Evolutionary conservation across 768 basidiomycete species (phyloP).

Genomic region (Suillus lakei): DNA sequence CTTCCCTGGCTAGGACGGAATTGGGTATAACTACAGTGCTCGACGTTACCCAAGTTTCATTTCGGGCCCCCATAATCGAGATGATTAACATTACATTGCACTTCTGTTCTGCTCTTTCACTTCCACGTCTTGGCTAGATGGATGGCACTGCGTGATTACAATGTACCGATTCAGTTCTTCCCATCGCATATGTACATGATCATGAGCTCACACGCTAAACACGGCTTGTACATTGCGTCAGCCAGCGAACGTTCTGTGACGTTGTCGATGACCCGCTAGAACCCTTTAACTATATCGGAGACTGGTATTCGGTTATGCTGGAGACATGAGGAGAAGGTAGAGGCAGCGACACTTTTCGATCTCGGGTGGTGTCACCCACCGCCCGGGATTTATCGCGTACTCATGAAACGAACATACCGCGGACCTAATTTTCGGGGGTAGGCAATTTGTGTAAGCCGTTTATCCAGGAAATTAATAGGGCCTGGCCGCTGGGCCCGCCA

Average conservation of each 20-base stretch:
- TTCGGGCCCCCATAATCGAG: too few species aligned
- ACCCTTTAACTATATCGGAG: background rate
- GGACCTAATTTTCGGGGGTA: background rate
- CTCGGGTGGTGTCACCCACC: background rate
- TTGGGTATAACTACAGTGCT: background rate
- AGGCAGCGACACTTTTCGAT: background rate
- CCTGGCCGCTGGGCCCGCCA: background rate
- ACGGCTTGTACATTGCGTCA: background rate
- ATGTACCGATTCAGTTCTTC: background rate
- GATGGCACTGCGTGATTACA: background rate
- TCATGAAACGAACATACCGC: background rate
- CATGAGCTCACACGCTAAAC: background rate
- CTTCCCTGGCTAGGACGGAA: background rate
- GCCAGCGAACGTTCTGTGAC: background rate
- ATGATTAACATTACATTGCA: background rate
- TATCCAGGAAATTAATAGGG: constrained; percentile 2
- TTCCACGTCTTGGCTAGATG: too few species aligned
- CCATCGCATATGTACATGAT: background rate
- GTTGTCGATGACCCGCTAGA: background rate
- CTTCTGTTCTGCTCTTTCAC: background rate
- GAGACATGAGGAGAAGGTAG: background rate
- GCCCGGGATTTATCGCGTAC: background rate
- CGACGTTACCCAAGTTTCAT: background rate
- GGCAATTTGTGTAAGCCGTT: background rate
- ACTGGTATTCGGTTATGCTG: background rate